A percentile compares a stretch with the other conserved stretches of the same genome.
phyloP scores from a whole-genome alignment of 2,329 filamentous ascomycete genomes.

The Colletotrichum noveboracense region DNA sequence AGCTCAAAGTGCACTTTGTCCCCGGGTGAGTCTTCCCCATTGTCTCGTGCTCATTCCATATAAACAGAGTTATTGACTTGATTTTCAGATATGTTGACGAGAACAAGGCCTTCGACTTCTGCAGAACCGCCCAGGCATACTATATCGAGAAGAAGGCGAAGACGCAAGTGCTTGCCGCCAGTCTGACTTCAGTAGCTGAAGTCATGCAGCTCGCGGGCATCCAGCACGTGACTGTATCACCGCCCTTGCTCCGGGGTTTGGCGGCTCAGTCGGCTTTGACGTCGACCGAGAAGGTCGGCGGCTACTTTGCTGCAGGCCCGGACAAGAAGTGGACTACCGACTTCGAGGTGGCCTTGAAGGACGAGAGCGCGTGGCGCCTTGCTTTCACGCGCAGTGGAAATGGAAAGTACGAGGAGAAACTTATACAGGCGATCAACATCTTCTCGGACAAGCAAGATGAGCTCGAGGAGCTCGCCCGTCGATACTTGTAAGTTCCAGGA shows the following conservation, averaged over 20 bases:
- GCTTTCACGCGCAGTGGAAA: constrained; percentile 53
- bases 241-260: constrained; percentile 54
- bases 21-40: constrained; percentile 38
- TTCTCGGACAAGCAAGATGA: constrained; percentile 61
- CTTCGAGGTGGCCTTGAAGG: constrained; percentile 30
- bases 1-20: constrained; percentile 67
- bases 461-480: constrained; percentile 42
- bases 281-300: constrained; percentile 34
- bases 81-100: constrained; percentile 49
- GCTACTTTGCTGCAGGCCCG: constrained; percentile 33
- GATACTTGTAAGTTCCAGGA: neutral
- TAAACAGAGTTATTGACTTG: neutral
- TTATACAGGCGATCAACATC: constrained; percentile 61
- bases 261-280: constrained; percentile 37
- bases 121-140: constrained; percentile 56
- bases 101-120: constrained; percentile 55
- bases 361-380: constrained; percentile 54
- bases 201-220: constrained; percentile 63
- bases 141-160: constrained; percentile 44
- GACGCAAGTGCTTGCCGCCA: constrained; percentile 61
- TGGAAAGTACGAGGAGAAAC: constrained; percentile 55
- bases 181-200: constrained; percentile 61
- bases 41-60: neutral
- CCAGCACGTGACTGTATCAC: constrained; percentile 64
- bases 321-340: constrained; percentile 25